Percentiles rank a stretch among this genome's conserved stretches.
These are phyloP conservation scores for Cercospora citrullina DNA, from an alignment of 2,329 filamentous ascomycete genomes.

Conservation along the genomic window DNA sequence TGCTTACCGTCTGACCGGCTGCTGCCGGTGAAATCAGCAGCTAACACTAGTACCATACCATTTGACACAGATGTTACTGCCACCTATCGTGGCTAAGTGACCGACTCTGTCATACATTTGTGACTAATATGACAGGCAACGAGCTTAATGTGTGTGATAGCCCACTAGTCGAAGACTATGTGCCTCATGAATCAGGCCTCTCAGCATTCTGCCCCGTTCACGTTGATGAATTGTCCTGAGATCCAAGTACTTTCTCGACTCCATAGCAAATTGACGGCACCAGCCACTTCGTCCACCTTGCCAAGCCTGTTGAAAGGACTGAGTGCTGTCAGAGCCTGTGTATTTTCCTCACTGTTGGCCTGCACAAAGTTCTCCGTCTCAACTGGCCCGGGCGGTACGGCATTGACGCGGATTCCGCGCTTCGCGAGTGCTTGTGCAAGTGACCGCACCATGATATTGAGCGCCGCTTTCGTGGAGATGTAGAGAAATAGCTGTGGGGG, in stretches of 20 bases:
- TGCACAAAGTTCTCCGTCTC: neutral
- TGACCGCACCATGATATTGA: neutral
- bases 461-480: neutral
- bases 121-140: neutral
- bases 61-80: neutral
- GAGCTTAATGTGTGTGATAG: neutral
- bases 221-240: neutral
- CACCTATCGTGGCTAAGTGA: neutral
- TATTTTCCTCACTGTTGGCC: neutral
- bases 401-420: neutral
- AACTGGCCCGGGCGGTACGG: neutral
- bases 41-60: neutral
- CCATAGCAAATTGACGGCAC: neutral
- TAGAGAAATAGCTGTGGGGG: neutral
- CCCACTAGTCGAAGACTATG: neutral
- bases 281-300: neutral
- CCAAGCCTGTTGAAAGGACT: neutral
- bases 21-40: neutral
- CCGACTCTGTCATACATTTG: neutral
- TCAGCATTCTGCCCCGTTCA: neutral
- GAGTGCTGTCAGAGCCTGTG: neutral
- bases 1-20: neutral
- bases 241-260: neutral
- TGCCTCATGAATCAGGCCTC: neutral
- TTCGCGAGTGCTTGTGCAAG: neutral